Conservation (phyloP, 2,329 filamentous ascomycete species). For the Graphium sp. region DNA sequence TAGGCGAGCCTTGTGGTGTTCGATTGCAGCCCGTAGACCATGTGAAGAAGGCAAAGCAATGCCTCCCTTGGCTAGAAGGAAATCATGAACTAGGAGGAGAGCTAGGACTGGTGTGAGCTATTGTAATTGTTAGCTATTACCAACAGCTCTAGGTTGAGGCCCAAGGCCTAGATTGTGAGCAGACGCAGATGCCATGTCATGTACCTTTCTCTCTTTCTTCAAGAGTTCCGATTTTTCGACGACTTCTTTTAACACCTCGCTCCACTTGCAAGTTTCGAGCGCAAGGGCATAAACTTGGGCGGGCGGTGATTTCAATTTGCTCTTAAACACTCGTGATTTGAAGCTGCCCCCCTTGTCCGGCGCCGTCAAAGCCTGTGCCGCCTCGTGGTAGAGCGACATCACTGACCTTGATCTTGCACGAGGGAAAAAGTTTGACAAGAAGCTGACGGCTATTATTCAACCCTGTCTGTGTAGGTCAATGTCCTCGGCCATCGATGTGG, state of each 20-base stretch:
- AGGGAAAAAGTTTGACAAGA: conserved; percentile 1
- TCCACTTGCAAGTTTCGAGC: conserved; percentile 83
- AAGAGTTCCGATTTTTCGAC: conserved; percentile 67
- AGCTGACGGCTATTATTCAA: too few species aligned
- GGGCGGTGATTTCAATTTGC: conserved; percentile 61
- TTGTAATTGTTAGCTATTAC: conserved; percentile 14
- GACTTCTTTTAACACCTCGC: conserved; percentile 69
- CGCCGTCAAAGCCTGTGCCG: conserved; percentile 54
- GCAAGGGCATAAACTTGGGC: conserved; percentile 79
- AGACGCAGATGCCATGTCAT: conserved; percentile 5
- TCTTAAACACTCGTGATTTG: conserved; percentile 69
- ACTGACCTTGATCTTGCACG: too few species aligned
- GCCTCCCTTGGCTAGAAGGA: conserved; percentile 64
- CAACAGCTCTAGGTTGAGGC: too few species aligned
- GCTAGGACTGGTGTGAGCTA: conserved; percentile 69
- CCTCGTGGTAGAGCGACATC: conserved; percentile 95
- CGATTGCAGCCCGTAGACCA: conserved; percentile 57
- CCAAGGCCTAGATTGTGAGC: conserved; percentile 1
- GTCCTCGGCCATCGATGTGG: too few species aligned
- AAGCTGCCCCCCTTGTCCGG: conserved; percentile 63
- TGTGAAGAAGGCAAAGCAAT: conserved; percentile 69
- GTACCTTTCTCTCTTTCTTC: conserved; percentile 68
- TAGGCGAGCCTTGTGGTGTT: conserved; percentile 67
- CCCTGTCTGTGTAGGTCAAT: too few species aligned
- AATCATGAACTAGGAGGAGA: conserved; percentile 72